These are phyloP conservation scores for Monilinia laxa DNA, from an alignment of 2,329 filamentous ascomycete species.

Conservation along the genomic window DNA sequence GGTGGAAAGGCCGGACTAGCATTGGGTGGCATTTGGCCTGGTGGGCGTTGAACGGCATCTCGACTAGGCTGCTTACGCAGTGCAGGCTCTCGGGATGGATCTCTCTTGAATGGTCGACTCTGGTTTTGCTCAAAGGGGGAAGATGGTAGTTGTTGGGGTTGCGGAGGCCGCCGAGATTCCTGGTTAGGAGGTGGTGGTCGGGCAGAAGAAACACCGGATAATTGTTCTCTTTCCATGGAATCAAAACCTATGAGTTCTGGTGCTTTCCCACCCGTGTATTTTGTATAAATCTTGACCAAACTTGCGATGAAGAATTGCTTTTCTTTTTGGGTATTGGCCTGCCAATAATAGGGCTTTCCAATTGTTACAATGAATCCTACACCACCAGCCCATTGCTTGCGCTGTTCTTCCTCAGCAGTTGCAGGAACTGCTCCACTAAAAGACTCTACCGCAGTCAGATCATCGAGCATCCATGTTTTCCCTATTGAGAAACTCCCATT, in stretches of 20 bases:
- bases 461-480: conserved; percentile 97
- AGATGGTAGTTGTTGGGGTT: conserved; percentile 28
- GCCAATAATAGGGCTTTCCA: conserved; percentile 96
- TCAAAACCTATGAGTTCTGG: conserved; percentile 84
- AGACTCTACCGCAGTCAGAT: conserved; percentile 79
- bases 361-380: conserved; percentile 86
- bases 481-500: conserved; percentile 96
- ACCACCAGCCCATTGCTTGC: conserved; percentile 74
- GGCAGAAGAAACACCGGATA: conserved; percentile 55
- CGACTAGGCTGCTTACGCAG: conserved; percentile 35
- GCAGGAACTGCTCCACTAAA: conserved; percentile 64
- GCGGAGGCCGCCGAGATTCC: conserved; percentile 28
- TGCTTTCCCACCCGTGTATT: conserved; percentile 84
- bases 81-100: conserved; percentile 35
- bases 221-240: conserved; percentile 70
- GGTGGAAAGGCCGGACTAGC: conserved; percentile 31
- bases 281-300: conserved; percentile 91
- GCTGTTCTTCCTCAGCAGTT: conserved; percentile 59
- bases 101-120: conserved; percentile 32
- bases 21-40: conserved; percentile 24
- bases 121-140: conserved; percentile 33
- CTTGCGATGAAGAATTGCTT: conserved; percentile 99
- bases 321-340: conserved; percentile 88
- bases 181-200: conserved; percentile 28
- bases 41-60: conserved; percentile 37